Conservation (phyloP, 768 basidiomycete species). For the Leccinum uliginosum region DNA sequence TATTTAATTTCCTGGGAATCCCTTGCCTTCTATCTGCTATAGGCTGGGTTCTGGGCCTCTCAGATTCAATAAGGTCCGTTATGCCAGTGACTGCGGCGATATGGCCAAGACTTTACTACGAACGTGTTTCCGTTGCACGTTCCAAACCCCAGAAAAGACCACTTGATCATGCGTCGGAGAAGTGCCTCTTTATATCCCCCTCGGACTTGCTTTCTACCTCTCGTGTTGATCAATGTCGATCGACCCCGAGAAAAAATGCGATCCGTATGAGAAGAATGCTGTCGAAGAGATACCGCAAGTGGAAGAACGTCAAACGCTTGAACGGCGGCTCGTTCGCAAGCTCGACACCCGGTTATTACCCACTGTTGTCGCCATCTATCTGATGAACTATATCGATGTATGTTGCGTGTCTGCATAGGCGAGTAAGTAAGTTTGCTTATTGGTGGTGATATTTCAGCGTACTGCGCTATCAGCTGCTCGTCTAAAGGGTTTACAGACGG, state of each 20-base stretch:
- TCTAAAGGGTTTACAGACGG: slow-evolving; percentile 47
- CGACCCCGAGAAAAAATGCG: slow-evolving; percentile 11
- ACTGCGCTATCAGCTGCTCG: slow-evolving; percentile 48
- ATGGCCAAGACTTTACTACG: neutral
- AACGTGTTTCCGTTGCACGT: neutral
- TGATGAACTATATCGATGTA: slow-evolving; percentile 71
- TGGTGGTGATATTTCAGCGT: slow-evolving; percentile 30
- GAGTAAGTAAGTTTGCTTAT: neutral
- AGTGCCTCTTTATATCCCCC: neutral
- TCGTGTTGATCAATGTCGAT: slow-evolving; percentile 12
- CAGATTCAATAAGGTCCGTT: neutral
- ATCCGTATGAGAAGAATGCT: slow-evolving; percentile 3
- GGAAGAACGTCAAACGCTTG: slow-evolving; percentile 11
- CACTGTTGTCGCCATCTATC: slow-evolving; percentile 53
- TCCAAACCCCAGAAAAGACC: neutral
- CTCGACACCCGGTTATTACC: slow-evolving; percentile 56
- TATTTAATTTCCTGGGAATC: neutral
- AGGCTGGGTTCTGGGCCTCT: neutral
- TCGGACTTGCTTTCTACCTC: neutral
- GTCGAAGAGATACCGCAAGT: neutral
- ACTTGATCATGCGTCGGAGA: neutral
- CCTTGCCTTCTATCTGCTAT: neutral
- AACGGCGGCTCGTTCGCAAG: slow-evolving; percentile 44
- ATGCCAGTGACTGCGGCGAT: neutral
- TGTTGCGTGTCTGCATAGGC: slow-evolving; percentile 3